phyloP scores from a whole-genome alignment of 2,329 filamentous ascomycete genomes.

The Lachnellula subtilissima region DNA sequence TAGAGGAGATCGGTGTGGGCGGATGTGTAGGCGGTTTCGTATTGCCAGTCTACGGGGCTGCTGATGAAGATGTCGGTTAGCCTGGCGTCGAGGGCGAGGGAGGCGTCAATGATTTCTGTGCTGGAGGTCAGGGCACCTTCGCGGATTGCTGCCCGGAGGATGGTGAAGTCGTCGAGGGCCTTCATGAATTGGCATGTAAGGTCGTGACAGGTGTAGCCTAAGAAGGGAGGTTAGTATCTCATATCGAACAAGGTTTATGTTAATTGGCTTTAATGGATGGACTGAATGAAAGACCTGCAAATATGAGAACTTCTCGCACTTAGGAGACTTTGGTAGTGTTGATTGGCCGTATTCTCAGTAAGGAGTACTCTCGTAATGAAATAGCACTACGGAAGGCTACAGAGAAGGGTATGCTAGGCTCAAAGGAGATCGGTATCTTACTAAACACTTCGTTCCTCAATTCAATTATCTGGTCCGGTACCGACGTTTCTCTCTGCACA shows the following conservation, averaged over 20 bases:
- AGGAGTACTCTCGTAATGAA: too few species aligned
- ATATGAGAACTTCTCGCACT: too few species aligned
- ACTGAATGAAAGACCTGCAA: too few species aligned
- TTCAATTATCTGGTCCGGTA: slow-evolving; percentile 44
- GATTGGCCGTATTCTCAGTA: not conserved
- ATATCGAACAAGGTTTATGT: not conserved
- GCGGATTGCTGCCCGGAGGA: slow-evolving; percentile 11
- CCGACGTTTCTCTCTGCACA: slow-evolving; percentile 44
- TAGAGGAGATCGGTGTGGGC: slow-evolving; percentile 9
- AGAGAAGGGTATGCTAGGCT: too few species aligned
- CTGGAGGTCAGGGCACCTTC: slow-evolving; percentile 1
- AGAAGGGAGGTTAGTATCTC: not conserved
- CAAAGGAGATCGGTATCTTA: not conserved
- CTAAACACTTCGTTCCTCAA: slow-evolving; percentile 36
- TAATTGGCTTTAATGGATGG: too few species aligned
- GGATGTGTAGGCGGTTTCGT: slow-evolving; percentile 13
- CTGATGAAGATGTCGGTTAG: slow-evolving; percentile 8
- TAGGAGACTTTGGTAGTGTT: not conserved
- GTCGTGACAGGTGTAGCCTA: slow-evolving; percentile 32
- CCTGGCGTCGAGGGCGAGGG: slow-evolving; percentile 9
- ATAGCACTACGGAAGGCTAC: too few species aligned
- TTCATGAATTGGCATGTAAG: slow-evolving; percentile 41
- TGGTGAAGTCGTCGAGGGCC: slow-evolving; percentile 31
- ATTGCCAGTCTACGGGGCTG: slow-evolving; percentile 16
- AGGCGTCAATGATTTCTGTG: slow-evolving; percentile 7